These are phyloP conservation scores for Trichomonas vaginalis DNA, from an alignment of 208 protist species.

Conservation along the genomic window DNA sequence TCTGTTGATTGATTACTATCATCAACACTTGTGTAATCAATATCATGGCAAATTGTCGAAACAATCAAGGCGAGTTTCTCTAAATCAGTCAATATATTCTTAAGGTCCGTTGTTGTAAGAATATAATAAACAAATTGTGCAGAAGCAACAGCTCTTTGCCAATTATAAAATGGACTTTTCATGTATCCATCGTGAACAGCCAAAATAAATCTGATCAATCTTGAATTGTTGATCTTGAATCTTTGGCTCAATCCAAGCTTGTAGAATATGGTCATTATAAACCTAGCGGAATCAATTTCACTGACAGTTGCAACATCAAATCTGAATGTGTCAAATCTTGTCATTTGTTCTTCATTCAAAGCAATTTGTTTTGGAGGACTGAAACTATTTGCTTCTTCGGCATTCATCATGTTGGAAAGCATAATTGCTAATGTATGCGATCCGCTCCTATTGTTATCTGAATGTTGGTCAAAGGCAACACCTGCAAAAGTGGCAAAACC, in stretches of 20 bases:
- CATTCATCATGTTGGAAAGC: neutral
- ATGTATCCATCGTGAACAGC: neutral
- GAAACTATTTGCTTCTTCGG: neutral
- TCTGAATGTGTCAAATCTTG: neutral
- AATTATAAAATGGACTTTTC: neutral
- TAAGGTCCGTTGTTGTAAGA: neutral
- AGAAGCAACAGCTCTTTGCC: neutral
- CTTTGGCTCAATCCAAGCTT: neutral
- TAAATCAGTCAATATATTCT: neutral
- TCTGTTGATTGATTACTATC: neutral
- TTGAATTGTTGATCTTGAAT: neutral
- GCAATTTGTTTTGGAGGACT: neutral
- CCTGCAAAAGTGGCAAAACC: neutral
- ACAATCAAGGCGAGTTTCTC: neutral
- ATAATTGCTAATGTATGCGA: neutral
- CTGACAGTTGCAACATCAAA: neutral
- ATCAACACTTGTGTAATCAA: neutral
- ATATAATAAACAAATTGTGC: neutral
- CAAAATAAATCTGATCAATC: neutral
- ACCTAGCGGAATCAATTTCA: neutral
- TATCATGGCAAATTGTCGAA: neutral
- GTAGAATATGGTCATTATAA: neutral
- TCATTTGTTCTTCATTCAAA: neutral
- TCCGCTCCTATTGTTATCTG: neutral
- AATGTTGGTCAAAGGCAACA: neutral